These are phyloP conservation scores for Penicillium glabrum DNA, from an alignment of 2,329 filamentous ascomycete genomes.

Conservation along the genomic window DNA sequence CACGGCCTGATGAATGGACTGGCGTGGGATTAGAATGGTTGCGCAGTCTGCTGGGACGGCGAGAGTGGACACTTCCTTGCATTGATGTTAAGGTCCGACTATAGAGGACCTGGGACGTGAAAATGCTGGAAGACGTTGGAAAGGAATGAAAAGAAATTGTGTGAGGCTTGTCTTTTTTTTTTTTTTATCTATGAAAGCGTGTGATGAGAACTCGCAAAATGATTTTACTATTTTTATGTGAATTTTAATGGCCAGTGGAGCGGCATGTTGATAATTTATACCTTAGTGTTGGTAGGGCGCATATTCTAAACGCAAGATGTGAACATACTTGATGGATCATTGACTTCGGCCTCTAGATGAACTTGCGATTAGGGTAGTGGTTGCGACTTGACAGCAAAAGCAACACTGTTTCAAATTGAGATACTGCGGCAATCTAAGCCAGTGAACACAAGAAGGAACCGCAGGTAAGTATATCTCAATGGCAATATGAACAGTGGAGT, in stretches of 20 bases:
- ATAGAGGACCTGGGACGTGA: constrained; percentile 39
- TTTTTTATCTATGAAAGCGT: neutral
- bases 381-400: no score
- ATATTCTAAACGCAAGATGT: neutral
- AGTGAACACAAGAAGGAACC: no score
- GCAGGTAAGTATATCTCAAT: no score
- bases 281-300: neutral
- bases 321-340: neutral
- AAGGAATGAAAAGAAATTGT: neutral
- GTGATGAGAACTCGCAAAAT: neutral
- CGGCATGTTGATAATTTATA: neutral
- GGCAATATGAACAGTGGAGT: no score
- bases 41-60: constrained; percentile 73
- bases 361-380: no score
- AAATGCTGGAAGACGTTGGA: neutral
- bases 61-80: constrained; percentile 89
- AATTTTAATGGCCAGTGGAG: neutral
- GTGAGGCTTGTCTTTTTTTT: neutral
- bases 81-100: constrained; percentile 83
- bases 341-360: no score
- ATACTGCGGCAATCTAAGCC: no score
- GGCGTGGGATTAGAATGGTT: constrained; percentile 84
- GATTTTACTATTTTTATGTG: neutral
- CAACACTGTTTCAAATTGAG: no score
- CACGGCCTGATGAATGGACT: constrained; percentile 63